These are phyloP conservation scores for Lyophyllum decastes DNA, from an alignment of 768 basidiomycete species.

Conservation along the genomic window DNA sequence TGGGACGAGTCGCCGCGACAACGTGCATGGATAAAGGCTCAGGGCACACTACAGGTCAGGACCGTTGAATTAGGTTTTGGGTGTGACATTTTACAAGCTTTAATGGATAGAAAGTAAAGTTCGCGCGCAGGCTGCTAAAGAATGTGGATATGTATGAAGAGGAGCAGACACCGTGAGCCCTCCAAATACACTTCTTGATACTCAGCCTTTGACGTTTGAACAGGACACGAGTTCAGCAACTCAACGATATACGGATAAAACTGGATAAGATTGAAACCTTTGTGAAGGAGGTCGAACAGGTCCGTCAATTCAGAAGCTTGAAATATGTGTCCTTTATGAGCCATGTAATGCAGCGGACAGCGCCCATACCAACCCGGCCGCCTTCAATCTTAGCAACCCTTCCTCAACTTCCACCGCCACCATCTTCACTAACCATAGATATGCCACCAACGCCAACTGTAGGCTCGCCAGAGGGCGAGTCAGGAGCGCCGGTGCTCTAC, in stretches of 20 bases:
- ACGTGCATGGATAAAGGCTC: constrained; percentile 55
- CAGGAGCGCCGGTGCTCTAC: constrained; percentile 14
- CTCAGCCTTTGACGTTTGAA: background rate
- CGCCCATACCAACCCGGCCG: constrained; percentile 40
- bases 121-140: constrained; percentile 56
- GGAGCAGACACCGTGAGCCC: constrained; percentile 43
- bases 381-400: constrained; percentile 55
- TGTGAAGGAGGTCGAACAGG: constrained; percentile 55
- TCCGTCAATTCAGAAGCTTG: constrained; percentile 22
- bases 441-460: background rate
- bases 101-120: constrained; percentile 44
- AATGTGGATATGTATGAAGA: constrained; percentile 56
- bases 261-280: constrained; percentile 58
- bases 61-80: background rate
- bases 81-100: background rate
- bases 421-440: constrained; percentile 23
- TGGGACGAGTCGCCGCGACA: constrained; percentile 31
- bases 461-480: constrained; percentile 1
- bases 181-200: background rate
- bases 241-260: constrained; percentile 47
- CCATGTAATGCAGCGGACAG: constrained; percentile 35
- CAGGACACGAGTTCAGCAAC: constrained; percentile 45
- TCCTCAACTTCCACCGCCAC: constrained; percentile 42
- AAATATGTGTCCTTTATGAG: background rate
- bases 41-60: constrained; percentile 57